Percentiles rank a stretch among this genome's conserved stretches.
phyloP scores from a whole-genome alignment of 73 alveolate genomes.

The Symbiodinium pilosum region DNA sequence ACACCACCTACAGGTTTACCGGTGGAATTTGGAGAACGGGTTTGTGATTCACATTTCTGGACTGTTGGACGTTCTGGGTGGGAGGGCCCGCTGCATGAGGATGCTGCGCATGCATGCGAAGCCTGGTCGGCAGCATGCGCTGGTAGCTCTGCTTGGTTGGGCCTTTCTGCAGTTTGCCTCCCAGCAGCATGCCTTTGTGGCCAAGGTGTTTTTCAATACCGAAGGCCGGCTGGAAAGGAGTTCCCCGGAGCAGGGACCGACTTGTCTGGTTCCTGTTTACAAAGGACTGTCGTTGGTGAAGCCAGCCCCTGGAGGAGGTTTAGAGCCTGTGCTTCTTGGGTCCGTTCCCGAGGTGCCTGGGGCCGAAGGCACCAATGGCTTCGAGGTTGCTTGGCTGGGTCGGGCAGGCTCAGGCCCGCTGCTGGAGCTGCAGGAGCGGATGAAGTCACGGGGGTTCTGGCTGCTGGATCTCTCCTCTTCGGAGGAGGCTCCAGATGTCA shows the following conservation, averaged over 20 bases:
- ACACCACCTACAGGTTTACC: too few relatives aligned
- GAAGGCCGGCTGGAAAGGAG: constrained; percentile 34
- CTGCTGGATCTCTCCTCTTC: constrained; percentile 39
- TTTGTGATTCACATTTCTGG: too few relatives aligned
- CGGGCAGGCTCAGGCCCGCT: not conserved
- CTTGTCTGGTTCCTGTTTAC: constrained; percentile 54
- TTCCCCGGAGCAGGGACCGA: not conserved
- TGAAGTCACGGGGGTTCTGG: constrained; percentile 17
- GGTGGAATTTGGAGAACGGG: too few relatives aligned
- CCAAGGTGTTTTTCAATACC: constrained; percentile 33
- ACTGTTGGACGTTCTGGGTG: too few relatives aligned
- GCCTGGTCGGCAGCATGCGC: not conserved
- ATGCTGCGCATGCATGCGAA: not conserved
- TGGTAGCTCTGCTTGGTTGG: not conserved
- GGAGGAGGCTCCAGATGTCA: not conserved
- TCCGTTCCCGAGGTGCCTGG: not conserved
- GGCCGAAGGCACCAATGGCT: not conserved
- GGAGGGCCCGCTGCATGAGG: too few relatives aligned
- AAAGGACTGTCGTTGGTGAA: constrained; percentile 18
- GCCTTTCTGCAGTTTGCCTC: not conserved
- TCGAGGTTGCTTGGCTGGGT: constrained; percentile 26
- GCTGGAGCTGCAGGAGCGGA: constrained; percentile 33
- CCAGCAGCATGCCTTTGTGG: not conserved
- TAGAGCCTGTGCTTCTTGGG: constrained; percentile 22
- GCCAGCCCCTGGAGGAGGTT: not conserved